phyloP scores from a whole-genome alignment of 371 early-diverging fungal species.

The Chytridiales sp. region DNA sequence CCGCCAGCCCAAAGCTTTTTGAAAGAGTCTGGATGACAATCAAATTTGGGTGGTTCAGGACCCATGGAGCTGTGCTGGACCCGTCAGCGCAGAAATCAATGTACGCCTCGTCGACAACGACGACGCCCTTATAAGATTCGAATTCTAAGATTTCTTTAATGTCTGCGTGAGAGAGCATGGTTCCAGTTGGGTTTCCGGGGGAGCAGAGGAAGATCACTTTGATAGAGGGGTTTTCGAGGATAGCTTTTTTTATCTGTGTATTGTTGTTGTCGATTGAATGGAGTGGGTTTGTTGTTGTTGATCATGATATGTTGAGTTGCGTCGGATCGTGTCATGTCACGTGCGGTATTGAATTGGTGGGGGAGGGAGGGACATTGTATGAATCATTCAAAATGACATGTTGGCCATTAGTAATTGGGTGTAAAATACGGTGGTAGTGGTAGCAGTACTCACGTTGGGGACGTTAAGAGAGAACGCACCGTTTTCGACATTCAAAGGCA shows the following conservation, averaged over 20 bases:
- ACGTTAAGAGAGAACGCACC: conserved; percentile 76
- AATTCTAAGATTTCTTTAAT: conserved; percentile 73
- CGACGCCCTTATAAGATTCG: conserved; percentile 70
- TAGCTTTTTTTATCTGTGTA: conserved; percentile 57
- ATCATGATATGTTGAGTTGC: no score
- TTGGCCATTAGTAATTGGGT: no score
- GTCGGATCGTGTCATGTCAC: no score
- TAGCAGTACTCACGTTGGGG: conserved; percentile 58
- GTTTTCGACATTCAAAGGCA: conserved; percentile 71
- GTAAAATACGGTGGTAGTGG: background rate
- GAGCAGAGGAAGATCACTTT: conserved; percentile 93
- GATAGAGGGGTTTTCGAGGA: conserved; percentile 69
- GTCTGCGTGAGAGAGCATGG: conserved; percentile 65
- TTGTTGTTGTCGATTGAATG: no score
- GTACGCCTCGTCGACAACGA: conserved; percentile 97
- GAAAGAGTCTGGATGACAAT: conserved; percentile 95
- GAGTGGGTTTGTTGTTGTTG: no score
- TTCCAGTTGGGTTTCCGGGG: conserved; percentile 98
- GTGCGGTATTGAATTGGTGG: no score
- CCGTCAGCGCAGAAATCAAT: conserved; percentile 82
- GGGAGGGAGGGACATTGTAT: no score
- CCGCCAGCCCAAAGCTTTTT: conserved; percentile 96
- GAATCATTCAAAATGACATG: no score
- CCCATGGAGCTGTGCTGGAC: conserved; percentile 67
- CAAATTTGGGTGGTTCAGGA: conserved; percentile 82